These are phyloP conservation scores for Talaromyces atroroseus DNA, from an alignment of 2,329 filamentous ascomycete genomes.

Conservation along the genomic window DNA sequence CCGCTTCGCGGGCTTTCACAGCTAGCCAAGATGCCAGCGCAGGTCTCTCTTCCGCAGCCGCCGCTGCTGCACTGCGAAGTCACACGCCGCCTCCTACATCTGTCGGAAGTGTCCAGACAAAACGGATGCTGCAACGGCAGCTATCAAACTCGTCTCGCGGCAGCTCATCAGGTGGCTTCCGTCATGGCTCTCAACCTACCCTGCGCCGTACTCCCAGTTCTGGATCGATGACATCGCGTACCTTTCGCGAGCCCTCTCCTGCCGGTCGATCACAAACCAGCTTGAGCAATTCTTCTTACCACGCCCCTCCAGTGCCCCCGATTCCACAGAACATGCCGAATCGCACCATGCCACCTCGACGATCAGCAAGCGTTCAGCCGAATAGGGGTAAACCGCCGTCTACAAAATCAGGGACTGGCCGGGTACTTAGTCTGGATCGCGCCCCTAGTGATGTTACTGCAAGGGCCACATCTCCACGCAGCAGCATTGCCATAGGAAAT, in stretches of 20 bases:
- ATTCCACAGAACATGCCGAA: slow-evolving; percentile 53
- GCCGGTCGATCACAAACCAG: slow-evolving; percentile 34
- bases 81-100: slow-evolving; percentile 72
- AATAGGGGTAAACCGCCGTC: slow-evolving; percentile 43
- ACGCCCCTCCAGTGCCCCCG: slow-evolving; percentile 64
- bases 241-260: slow-evolving; percentile 74
- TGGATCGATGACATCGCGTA: slow-evolving; percentile 81
- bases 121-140: slow-evolving; percentile 70
- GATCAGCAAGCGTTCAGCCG: slow-evolving; percentile 50
- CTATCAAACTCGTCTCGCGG: slow-evolving; percentile 65
- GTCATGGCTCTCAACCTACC: slow-evolving; percentile 34
- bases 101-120: slow-evolving; percentile 79
- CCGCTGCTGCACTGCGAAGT: slow-evolving; percentile 75
- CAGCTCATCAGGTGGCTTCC: slow-evolving; percentile 42
- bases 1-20: slow-evolving; percentile 75
- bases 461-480: slow-evolving; percentile 17
- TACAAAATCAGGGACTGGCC: slow-evolving; percentile 29
- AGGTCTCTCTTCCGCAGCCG: slow-evolving; percentile 75
- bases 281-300: slow-evolving; percentile 44
- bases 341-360: slow-evolving; percentile 27
- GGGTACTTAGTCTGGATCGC: slow-evolving; percentile 38
- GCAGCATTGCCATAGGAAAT: slow-evolving; percentile 20
- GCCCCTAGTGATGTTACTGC: slow-evolving; percentile 16
- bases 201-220: slow-evolving; percentile 64
- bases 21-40: slow-evolving; percentile 58